Evolutionary conservation across 768 basidiomycete genomes (phyloP).

Genomic region (Rhodotorula toruloides): DNA sequence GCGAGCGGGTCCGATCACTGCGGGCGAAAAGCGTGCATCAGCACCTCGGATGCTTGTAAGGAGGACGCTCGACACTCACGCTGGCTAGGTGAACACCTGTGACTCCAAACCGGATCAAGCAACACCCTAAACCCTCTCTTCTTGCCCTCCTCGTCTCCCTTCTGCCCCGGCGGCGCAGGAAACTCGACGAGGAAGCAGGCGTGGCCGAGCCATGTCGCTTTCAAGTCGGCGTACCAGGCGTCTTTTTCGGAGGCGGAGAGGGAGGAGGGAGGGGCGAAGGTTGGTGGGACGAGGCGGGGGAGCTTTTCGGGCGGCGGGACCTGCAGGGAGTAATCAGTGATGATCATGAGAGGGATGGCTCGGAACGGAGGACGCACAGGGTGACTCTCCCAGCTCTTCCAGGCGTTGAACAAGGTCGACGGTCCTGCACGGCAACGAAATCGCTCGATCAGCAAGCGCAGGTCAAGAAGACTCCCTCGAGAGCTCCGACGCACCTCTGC

Average conservation of each 20-base stretch:
- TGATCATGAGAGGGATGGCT: background rate
- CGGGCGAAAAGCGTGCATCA: fast-evolving
- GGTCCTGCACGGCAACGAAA: background rate
- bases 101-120: constrained; percentile 45
- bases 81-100: constrained; percentile 44
- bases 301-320: constrained; percentile 25
- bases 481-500: background rate
- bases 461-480: background rate
- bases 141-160: background rate
- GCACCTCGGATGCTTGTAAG: constrained; percentile 28
- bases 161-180: constrained; percentile 28
- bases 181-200: constrained; percentile 49
- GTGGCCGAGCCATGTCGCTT: constrained; percentile 43
- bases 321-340: background rate
- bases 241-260: background rate
- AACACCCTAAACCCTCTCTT: constrained; percentile 45
- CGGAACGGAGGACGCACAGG: background rate
- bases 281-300: constrained; percentile 10
- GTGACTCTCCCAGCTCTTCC: background rate
- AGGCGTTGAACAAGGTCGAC: background rate
- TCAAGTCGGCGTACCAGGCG: constrained; percentile 29
- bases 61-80: constrained; percentile 26
- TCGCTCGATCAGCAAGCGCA: too few relatives aligned
- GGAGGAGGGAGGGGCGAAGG: constrained; percentile 1
- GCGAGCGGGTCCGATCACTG: constrained; percentile 32